Evolutionary conservation across 78 protist genomes (phyloP).

Genomic region (Chrysochromulina tobinii): DNA sequence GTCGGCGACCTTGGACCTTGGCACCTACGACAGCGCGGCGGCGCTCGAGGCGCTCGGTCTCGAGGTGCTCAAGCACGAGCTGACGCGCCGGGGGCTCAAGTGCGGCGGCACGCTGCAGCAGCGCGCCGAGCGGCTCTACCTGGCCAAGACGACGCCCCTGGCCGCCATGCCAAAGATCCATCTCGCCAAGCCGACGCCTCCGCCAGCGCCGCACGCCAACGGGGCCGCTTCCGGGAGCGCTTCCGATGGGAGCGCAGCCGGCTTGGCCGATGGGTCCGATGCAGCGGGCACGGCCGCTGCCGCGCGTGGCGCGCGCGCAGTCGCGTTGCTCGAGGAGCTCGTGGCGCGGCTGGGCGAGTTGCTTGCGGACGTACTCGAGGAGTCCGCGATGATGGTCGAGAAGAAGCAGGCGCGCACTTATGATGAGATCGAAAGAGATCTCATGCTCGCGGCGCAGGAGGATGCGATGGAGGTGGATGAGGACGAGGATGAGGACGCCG

Average conservation of each 20-base stretch:
- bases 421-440: constrained; percentile 30
- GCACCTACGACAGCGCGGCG: background rate
- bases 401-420: constrained; percentile 45
- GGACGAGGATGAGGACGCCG: constrained; percentile 69
- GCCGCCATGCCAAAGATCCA: background rate
- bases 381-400: background rate
- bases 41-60: constrained; percentile 10
- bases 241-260: background rate
- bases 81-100: background rate
- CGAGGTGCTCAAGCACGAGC: constrained; percentile 11
- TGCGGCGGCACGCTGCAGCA: constrained; percentile 25
- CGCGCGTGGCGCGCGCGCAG: background rate
- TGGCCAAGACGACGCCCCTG: background rate
- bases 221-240: background rate
- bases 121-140: background rate
- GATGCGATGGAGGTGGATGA: constrained; percentile 60
- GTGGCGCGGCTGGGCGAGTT: background rate
- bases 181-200: background rate
- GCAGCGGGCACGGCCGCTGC: too few relatives aligned
- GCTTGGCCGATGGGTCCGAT: background rate
- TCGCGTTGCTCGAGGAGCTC: constrained; percentile 9
- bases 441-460: background rate
- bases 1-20: background rate
- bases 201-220: background rate
- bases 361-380: background rate